Evolutionary conservation across 768 basidiomycete species (phyloP), one percentile per base, ranked within the genome.

Genomic region (Gloeostereum incarnatum): DNA sequence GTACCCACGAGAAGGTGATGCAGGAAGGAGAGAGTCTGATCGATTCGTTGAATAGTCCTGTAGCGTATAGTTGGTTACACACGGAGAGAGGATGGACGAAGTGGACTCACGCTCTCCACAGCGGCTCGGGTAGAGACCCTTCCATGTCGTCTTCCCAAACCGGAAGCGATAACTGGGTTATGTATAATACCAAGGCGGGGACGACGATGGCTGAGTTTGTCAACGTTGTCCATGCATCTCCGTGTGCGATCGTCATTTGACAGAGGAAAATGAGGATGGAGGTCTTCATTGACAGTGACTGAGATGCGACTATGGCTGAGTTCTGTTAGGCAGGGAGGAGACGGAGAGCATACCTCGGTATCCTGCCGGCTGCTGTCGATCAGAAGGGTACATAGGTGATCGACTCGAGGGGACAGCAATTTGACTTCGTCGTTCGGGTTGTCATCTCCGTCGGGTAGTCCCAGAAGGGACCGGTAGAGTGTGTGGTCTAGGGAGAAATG

Each of bases 111-210:
- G 57, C 55, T 3, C 55, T 46, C 21, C 63, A 51, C 4, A 51
- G 52, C 18, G 58, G 54, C 0, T 64, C 45, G 2, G 68, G 59
- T 11, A 51, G 46, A 18, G 66, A 49, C 10, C 75, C 49, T 21
- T 48, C 48, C 34, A 69, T 65, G 29, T 72, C 69, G 24, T 79
- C 78, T 49, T 85, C 80, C 80, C 81, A 89, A 11, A 89, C 53
- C 2, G 71, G 66, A 1, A 64, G 63, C 0, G 72, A 65, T 27
- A 79, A 56, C 16, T 69, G 61, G 24, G 65, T 63, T 6, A 82
- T 59, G 42, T 69, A 77, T 22, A 68, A 46, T 14, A 86, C 64
- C 19, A 88, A 54, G 1, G 84, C 75, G 1, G 83, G 84, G 29
- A 88, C 65, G 10, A 89, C 48, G 8, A 63, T 62, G 29, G 62